Conservation (phyloP, 1,284 basidiomycete species). For the Boletellus deceptivus region DNA sequence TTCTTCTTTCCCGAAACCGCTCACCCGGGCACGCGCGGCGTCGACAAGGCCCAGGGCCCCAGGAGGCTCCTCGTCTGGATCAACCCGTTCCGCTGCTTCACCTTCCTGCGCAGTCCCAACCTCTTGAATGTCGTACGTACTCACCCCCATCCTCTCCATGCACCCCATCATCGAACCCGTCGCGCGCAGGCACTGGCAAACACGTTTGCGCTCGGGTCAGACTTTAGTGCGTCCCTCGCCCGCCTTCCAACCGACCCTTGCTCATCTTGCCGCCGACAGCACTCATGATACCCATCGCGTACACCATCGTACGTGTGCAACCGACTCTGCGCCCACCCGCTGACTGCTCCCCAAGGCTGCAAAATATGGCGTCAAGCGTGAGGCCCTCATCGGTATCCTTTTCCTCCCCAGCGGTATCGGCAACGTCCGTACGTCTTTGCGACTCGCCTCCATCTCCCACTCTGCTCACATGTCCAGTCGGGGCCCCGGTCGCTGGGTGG, state of each 20-base stretch:
- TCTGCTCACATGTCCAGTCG: conserved; percentile 36
- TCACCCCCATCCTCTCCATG: neutral
- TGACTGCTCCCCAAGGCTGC: conserved; percentile 40
- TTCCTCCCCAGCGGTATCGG: conserved; percentile 62
- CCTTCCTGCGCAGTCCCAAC: conserved; percentile 58
- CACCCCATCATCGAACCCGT: neutral
- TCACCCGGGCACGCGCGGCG: conserved; percentile 48
- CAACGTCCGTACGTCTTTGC: conserved; percentile 47
- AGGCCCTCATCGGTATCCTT: conserved; percentile 57
- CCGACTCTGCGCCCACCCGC: neutral
- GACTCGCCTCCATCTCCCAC: neutral
- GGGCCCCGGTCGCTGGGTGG: conserved; percentile 51
- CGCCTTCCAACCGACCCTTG: neutral
- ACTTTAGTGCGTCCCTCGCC: conserved; percentile 39
- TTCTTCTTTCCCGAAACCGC: conserved; percentile 70
- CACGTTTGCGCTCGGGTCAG: conserved; percentile 40
- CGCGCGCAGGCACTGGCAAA: conserved; percentile 40
- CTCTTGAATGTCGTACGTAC: conserved; percentile 51
- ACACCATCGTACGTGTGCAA: conserved; percentile 29
- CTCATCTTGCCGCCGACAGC: conserved; percentile 23
- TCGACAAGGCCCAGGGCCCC: conserved; percentile 38
- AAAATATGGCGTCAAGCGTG: conserved; percentile 58
- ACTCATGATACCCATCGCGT: conserved; percentile 36
- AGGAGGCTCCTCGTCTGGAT: conserved; percentile 46
- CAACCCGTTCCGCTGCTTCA: conserved; percentile 58